Evolutionary conservation across 345 rosid species (phyloP), one percentile per base, ranked within the genome.

Genomic region (Citrus australasica): DNA sequence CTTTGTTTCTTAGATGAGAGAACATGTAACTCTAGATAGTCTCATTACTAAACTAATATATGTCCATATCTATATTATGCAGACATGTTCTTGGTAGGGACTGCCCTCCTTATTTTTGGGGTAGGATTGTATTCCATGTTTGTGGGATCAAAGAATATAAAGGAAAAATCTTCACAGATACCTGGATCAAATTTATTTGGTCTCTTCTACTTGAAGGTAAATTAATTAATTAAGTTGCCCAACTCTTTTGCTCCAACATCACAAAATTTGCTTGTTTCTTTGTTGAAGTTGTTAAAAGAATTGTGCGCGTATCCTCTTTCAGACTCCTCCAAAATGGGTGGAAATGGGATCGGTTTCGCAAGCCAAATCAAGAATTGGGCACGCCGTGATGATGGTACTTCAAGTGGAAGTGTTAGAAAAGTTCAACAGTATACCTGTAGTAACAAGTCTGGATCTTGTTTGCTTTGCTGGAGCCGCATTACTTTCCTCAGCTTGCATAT

Each of bases 341-440:
- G 83, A 88, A 64, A 81, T 82, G 84, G 82, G 84, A 27, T 89
- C 93, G 4, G 88, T 92, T 42, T 84, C 90, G 30, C 84, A 86
- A 79, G 91, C 93, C 11, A 91, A 90, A 78, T 86, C 92, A 17
- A 90, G 82, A 85, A 88, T 90, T 4, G 98, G 92, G 60, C 91
- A 89, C 28, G 92, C 95, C 3, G 79, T 92, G 69, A 71, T 88
- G 85, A 89, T 90, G 91, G 85, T 89, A 71, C 91, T 94, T 75
- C 97, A 92, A 73, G 97, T 86, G 66, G 97, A 92, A 66, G 75
- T 92, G 83, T 40, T 91, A 71, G 94, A 89, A 75, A 92, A 89
- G 79, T 92, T 94, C 87, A 83, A 78, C 78, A 84, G 77, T 32
- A 56, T 87, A 61, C 92, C 93, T 19, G 28, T 90, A 42, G 76